Conservation (phyloP, 345 rosid genomes). For the Firmiana major region DNA sequence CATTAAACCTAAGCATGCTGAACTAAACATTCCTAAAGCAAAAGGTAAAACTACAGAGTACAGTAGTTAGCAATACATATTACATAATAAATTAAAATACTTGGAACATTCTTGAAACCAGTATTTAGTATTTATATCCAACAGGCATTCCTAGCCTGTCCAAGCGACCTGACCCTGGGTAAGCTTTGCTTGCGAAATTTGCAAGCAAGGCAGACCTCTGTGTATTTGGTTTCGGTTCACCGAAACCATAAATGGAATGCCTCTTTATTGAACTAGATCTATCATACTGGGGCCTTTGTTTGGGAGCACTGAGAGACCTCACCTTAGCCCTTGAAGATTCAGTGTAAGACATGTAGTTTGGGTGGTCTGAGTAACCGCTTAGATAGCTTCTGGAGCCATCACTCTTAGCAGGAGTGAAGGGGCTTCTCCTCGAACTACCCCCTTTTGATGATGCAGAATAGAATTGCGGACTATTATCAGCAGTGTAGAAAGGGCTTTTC, state of each 20-base stretch:
- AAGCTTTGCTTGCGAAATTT: slow-evolving; percentile 64
- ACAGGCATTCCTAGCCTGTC: slow-evolving; percentile 86
- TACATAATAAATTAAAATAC: not conserved
- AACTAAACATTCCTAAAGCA: not conserved
- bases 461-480: slow-evolving; percentile 74
- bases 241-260: slow-evolving; percentile 36
- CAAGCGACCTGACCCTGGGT: slow-evolving; percentile 92
- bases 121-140: slow-evolving; percentile 31
- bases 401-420: slow-evolving; percentile 64
- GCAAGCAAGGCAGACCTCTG: slow-evolving; percentile 53
- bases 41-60: not conserved
- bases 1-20: not conserved
- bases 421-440: slow-evolving; percentile 45
- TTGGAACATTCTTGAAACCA: not conserved
- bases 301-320: slow-evolving; percentile 82
- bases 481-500: slow-evolving; percentile 50
- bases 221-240: slow-evolving; percentile 40
- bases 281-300: slow-evolving; percentile 67
- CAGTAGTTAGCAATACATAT: no score
- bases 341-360: slow-evolving; percentile 87
- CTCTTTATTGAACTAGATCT: slow-evolving; percentile 65
- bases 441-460: slow-evolving; percentile 67
- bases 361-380: slow-evolving; percentile 52
- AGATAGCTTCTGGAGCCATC: slow-evolving; percentile 52
- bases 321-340: slow-evolving; percentile 82